phyloP scores from a whole-genome alignment of 2,329 filamentous ascomycete genomes.

The Cytospora chrysosperma region DNA sequence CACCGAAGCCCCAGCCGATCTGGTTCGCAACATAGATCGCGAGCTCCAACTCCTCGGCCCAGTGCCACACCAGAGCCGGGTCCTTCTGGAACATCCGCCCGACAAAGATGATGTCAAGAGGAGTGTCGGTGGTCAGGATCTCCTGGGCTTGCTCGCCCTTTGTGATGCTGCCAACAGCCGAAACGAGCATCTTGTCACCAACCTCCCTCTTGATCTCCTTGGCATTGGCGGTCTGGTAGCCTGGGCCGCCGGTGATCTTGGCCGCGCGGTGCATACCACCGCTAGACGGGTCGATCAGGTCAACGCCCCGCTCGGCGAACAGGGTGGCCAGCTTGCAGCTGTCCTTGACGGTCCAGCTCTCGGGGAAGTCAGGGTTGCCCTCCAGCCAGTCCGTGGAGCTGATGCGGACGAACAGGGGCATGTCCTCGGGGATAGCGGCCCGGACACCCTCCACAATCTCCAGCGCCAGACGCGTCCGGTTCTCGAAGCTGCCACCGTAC shows the following conservation, averaged over 20 bases:
- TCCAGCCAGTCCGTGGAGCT: constrained; percentile 78
- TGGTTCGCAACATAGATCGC: constrained; percentile 50
- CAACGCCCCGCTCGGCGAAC: constrained; percentile 66
- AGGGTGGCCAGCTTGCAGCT: constrained; percentile 61
- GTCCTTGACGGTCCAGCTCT: constrained; percentile 68
- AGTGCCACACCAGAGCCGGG: constrained; percentile 54
- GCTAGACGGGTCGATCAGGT: constrained; percentile 71
- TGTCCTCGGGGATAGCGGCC: constrained; percentile 59
- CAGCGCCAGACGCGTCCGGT: constrained; percentile 65
- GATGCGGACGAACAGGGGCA: constrained; percentile 73
- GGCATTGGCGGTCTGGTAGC: constrained; percentile 70
- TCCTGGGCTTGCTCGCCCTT: constrained; percentile 46
- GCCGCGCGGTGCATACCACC: constrained; percentile 63
- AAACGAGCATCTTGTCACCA: constrained; percentile 53
- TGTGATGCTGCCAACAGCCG: constrained; percentile 50
- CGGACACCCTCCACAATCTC: constrained; percentile 66
- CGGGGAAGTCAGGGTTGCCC: constrained; percentile 39
- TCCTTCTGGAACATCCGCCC: constrained; percentile 60
- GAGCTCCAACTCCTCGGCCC: constrained; percentile 53
- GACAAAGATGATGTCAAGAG: constrained; percentile 49
- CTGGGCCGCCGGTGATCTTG: constrained; percentile 58
- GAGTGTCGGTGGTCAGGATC: constrained; percentile 42
- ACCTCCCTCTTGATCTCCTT: constrained; percentile 69
- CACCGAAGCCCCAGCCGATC: constrained; percentile 56
- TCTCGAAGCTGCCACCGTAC: constrained; percentile 70